A percentile compares a stretch with the other conserved stretches of the same genome.
Evolutionary conservation across 176 grass and related monocot species (phyloP).

Genomic region (Musa schizocarpa): DNA sequence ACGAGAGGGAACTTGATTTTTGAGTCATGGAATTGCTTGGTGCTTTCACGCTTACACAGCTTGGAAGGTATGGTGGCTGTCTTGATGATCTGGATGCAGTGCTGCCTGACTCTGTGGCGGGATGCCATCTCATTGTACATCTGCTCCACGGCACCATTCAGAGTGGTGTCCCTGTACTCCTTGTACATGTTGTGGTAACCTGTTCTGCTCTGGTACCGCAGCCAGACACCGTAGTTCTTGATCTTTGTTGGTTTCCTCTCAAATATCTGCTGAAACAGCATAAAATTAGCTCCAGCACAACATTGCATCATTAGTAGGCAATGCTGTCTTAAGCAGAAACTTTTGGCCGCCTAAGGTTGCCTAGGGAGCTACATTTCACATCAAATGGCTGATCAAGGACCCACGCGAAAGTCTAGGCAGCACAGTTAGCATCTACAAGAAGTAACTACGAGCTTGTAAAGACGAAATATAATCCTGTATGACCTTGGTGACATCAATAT

Average conservation of each 20-base stretch:
- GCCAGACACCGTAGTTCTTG: slow-evolving; percentile 8
- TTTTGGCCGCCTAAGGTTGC: no score
- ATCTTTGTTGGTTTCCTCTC: slow-evolving; percentile 11
- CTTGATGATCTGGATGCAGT: slow-evolving; percentile 14
- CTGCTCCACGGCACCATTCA: slow-evolving; percentile 9
- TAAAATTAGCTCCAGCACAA: neutral
- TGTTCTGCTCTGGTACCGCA: slow-evolving; percentile 4
- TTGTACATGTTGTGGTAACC: slow-evolving; percentile 18
- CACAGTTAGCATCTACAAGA: no score
- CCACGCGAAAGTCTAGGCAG: no score
- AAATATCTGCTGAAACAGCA: neutral
- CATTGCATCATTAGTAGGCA: no score
- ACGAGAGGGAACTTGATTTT: slow-evolving; percentile 10
- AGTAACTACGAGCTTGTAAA: no score
- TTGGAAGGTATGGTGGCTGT: slow-evolving; percentile 6
- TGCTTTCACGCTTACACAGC: slow-evolving; percentile 12
- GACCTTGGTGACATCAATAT: no score
- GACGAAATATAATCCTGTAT: no score
- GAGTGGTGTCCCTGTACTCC: slow-evolving; percentile 1
- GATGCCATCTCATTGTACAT: slow-evolving; percentile 16
- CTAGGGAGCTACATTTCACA: no score
- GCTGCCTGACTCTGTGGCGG: neutral
- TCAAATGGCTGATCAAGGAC: no score
- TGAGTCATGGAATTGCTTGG: slow-evolving; percentile 10
- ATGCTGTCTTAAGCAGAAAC: no score